Evolutionary conservation across 2,329 filamentous ascomycete species (phyloP), one percentile per base, ranked within the genome.

Genomic region (Chalaropsis ovoidea): DNA sequence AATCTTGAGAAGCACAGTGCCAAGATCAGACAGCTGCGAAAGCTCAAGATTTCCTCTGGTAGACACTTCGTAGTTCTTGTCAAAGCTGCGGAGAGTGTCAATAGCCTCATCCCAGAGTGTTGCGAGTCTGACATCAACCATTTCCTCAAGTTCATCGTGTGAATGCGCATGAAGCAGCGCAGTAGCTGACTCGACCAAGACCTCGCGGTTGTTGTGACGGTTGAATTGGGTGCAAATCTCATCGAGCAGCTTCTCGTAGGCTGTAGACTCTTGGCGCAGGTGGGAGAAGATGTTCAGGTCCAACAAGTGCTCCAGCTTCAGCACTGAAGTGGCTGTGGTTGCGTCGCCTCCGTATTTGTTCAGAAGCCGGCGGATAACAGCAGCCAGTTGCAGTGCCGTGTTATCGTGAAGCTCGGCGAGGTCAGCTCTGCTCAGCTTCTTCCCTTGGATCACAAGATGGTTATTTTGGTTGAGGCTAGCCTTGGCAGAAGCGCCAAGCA

Each of bases 191-290:
- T 96, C 92, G 11, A 85, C 85, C 58, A 99, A 80, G 19, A 97
- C 92, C 65, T 84, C 83, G 70, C 89, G 88, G 71, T 95, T 90
- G 54, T 89, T 89, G 72, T 99, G 94, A n/a, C 90, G 86, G 71
- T 88, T 86, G 76, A 99, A 97, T 71, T 99, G 94, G 67, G 90
- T 90, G 74, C 89, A 91, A 70, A 97, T 90, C 71, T 96, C 92
- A 70, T 96, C 91, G 1, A 99, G 79, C 39, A 97, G 78, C 24
- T 87, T 85, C 6, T 86, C 84, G 72, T 95, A 95, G 1, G 86
- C 87, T 1, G 87, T 86, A 0, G 90, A 85, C 69, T 95, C 90
- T 73, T 96, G 91, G 63, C 92, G 87, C 45, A 97, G 79, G 71
- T 95, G 89, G 72, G 92, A 87, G 72, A 97, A 95, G 24, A 92